These are phyloP conservation scores for Pulveroboletus ravenelii DNA, from an alignment of 768 basidiomycete species.

Conservation along the genomic window DNA sequence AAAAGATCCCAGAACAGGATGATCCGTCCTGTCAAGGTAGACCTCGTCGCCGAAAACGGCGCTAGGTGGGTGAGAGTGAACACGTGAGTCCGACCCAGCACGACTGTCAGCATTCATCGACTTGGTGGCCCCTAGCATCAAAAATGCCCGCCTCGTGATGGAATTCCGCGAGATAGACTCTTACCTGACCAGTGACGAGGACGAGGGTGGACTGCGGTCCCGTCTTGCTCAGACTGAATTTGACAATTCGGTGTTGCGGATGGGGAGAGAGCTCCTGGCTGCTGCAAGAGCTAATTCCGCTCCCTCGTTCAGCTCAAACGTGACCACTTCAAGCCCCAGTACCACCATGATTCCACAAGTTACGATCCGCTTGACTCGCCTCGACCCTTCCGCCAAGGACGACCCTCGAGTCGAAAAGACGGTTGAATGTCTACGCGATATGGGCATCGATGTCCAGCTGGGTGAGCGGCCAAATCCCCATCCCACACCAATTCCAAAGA, in stretches of 20 bases:
- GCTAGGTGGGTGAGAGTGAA: constrained; percentile 80
- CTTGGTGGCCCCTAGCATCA: constrained; percentile 49
- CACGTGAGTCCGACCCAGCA: constrained; percentile 52
- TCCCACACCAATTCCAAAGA: not conserved
- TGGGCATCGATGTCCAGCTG: constrained; percentile 65
- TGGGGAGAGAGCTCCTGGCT: constrained; percentile 61
- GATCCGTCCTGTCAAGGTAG: constrained; percentile 55
- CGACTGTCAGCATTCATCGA: not conserved
- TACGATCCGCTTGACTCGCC: constrained; percentile 65
- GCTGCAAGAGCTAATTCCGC: constrained; percentile 58
- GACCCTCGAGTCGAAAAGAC: constrained; percentile 63
- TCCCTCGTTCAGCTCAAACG: not conserved
- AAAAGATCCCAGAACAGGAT: not conserved
- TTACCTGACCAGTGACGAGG: constrained; percentile 54
- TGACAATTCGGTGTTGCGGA: constrained; percentile 69
- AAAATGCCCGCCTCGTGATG: constrained; percentile 67
- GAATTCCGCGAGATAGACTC: constrained; percentile 86
- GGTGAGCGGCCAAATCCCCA: constrained; percentile 46
- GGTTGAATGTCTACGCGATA: constrained; percentile 45
- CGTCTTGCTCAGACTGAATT: constrained; percentile 48
- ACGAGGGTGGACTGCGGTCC: constrained; percentile 39
- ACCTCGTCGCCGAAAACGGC: constrained; percentile 74
- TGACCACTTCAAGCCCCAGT: not conserved
- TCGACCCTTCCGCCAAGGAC: constrained; percentile 40
- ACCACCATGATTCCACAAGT: constrained; percentile 37